phyloP scores from a whole-genome alignment of 805 yeast species.

The Candida multigemmis region DNA sequence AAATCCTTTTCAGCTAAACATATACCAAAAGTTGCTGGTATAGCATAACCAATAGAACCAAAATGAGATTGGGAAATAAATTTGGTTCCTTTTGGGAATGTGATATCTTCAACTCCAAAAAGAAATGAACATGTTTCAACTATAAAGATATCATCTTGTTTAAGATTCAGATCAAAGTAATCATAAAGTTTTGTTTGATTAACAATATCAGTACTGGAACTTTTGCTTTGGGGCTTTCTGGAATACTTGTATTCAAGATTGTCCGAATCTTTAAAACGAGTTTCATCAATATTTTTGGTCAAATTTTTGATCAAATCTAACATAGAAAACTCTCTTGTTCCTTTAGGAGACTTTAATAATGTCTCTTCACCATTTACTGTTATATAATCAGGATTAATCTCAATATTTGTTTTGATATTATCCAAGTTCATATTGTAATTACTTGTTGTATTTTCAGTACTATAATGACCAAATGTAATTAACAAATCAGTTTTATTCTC shows the following conservation, averaged over 20 bases:
- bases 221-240: not conserved
- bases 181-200: constrained; percentile 25
- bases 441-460: constrained; percentile 22
- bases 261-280: constrained; percentile 6
- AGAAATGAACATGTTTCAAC: constrained; percentile 80
- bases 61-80: constrained; percentile 65
- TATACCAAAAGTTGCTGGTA: constrained; percentile 82
- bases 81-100: constrained; percentile 45
- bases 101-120: constrained; percentile 65
- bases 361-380: constrained; percentile 20
- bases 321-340: constrained; percentile 16
- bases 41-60: constrained; percentile 81
- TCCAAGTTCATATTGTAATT: constrained; percentile 11
- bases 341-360: constrained; percentile 11
- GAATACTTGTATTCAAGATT: constrained; percentile 5
- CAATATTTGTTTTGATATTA: constrained; percentile 18
- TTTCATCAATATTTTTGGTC: constrained; percentile 9
- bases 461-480: constrained; percentile 58
- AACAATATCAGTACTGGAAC: constrained; percentile 1
- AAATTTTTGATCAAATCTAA: constrained; percentile 25
- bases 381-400: constrained; percentile 34
- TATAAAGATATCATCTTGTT: constrained; percentile 62
- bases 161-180: constrained; percentile 26
- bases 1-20: constrained; percentile 62
- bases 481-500: constrained; percentile 55